Conservation (phyloP, 2,329 filamentous ascomycete species). For the Tolypocladium cylindrosporum region DNA sequence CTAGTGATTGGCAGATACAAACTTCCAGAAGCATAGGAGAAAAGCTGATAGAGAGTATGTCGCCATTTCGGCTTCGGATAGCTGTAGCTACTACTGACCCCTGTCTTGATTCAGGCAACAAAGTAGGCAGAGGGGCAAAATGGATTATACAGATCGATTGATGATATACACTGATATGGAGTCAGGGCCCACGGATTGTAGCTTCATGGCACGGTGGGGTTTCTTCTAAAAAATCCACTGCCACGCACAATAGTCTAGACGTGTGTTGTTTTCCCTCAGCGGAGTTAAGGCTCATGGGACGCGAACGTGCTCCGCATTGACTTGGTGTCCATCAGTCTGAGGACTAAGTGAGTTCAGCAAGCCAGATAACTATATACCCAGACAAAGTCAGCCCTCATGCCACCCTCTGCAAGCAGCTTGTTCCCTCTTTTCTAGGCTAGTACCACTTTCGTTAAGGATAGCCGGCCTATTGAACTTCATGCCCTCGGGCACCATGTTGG, state of each 20-base stretch:
- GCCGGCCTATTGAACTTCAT: background rate
- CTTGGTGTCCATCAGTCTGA: background rate
- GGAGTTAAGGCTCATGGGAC: background rate
- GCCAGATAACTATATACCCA: too few relatives aligned
- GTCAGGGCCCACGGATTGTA: background rate
- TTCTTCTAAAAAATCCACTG: background rate
- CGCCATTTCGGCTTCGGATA: background rate
- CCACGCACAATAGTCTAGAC: background rate
- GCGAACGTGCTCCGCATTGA: background rate
- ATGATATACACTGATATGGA: background rate
- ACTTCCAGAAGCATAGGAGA: background rate
- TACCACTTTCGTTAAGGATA: background rate
- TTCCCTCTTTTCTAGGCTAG: too few relatives aligned
- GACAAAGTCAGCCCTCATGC: too few relatives aligned
- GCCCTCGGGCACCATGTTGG: background rate
- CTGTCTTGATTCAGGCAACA: too few relatives aligned
- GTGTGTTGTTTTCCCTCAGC: background rate
- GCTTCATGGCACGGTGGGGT: background rate
- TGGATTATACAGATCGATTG: too few relatives aligned
- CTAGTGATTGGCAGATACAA: background rate
- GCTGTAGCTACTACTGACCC: background rate
- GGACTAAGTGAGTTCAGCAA: background rate
- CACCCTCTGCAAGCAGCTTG: background rate
- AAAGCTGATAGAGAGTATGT: background rate
- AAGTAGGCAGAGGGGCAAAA: too few relatives aligned